Percentiles rank a stretch among this genome's conserved stretches.
These are phyloP conservation scores for Talaromyces adpressus DNA, from an alignment of 495 filamentous ascomycete genomes.

Conservation along the genomic window DNA sequence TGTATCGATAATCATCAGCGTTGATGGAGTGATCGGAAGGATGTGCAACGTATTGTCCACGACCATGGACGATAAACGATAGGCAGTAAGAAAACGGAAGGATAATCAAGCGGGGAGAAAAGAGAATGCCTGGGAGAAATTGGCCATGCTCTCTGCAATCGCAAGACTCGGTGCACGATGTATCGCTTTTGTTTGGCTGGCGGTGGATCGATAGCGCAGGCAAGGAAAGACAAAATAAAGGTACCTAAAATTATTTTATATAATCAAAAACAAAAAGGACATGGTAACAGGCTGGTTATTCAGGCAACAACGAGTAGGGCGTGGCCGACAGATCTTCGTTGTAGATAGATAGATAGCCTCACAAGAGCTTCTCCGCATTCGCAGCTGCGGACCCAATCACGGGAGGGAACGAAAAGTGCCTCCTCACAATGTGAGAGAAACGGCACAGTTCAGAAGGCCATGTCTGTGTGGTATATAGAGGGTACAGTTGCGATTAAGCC, in stretches of 20 bases:
- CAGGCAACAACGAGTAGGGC: constrained; percentile 8
- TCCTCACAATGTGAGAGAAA: constrained; percentile 22
- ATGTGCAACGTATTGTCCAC: not conserved
- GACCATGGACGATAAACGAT: not conserved
- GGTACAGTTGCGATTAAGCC: not conserved
- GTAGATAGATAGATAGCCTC: constrained; percentile 4
- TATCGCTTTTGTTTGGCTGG: not conserved
- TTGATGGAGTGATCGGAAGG: not conserved
- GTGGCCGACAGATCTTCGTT: constrained; percentile 1
- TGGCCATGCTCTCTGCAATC: not conserved
- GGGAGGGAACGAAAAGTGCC: constrained; percentile 20
- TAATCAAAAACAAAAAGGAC: not conserved
- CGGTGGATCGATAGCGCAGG: not conserved
- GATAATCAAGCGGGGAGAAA: not conserved
- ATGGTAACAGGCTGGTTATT: constrained; percentile 3
- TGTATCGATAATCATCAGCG: not conserved
- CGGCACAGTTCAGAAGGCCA: constrained; percentile 11
- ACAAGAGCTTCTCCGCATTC: constrained; percentile 39
- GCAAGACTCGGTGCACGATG: not conserved
- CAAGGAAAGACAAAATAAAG: not conserved
- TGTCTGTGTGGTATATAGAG: not conserved
- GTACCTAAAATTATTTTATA: not conserved
- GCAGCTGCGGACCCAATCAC: constrained; percentile 19
- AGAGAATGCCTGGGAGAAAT: not conserved
- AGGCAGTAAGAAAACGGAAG: not conserved